Conservation (phyloP, 768 basidiomycete species). For the Pisolithus albus region DNA sequence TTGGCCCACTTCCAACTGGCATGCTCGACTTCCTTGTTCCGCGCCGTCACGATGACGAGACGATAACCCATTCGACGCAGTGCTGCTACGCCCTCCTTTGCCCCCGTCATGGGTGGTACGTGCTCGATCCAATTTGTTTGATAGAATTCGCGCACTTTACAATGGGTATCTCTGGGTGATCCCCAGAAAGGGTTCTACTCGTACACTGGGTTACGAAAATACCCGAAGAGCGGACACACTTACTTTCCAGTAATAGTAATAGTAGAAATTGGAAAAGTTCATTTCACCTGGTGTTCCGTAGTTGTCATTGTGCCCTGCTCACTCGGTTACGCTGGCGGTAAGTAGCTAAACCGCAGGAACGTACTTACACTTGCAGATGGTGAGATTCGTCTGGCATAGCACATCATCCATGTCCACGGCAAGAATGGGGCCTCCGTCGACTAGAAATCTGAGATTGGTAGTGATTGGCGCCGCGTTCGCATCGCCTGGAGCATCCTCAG, state of each 20-base stretch:
- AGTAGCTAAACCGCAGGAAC: background rate
- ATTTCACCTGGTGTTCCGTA: constrained; percentile 46
- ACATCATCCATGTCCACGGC: constrained; percentile 68
- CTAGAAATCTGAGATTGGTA: no score
- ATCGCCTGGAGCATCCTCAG: background rate
- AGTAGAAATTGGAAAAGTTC: constrained; percentile 51
- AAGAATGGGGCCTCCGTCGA: constrained; percentile 32
- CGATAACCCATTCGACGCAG: constrained; percentile 60
- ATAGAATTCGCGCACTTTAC: constrained; percentile 57
- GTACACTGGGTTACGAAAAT: background rate
- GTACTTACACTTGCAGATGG: constrained; percentile 49
- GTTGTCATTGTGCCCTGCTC: constrained; percentile 57
- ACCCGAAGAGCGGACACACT: background rate
- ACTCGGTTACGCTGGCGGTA: background rate
- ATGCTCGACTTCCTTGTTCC: constrained; percentile 46
- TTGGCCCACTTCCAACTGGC: constrained; percentile 64
- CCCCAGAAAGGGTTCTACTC: constrained; percentile 55
- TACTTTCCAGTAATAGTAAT: constrained; percentile 77
- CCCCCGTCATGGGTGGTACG: constrained; percentile 52
- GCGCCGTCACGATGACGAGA: constrained; percentile 72
- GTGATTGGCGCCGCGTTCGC: background rate
- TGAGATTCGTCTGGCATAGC: constrained; percentile 52
- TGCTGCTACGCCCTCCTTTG: constrained; percentile 47
- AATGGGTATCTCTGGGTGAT: constrained; percentile 45
- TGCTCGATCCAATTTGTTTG: constrained; percentile 39